A percentile compares a stretch with the other conserved stretches of the same genome.
phyloP scores from a whole-genome alignment of 768 basidiomycete genomes.

The Leucosporidium creatinivorum region DNA sequence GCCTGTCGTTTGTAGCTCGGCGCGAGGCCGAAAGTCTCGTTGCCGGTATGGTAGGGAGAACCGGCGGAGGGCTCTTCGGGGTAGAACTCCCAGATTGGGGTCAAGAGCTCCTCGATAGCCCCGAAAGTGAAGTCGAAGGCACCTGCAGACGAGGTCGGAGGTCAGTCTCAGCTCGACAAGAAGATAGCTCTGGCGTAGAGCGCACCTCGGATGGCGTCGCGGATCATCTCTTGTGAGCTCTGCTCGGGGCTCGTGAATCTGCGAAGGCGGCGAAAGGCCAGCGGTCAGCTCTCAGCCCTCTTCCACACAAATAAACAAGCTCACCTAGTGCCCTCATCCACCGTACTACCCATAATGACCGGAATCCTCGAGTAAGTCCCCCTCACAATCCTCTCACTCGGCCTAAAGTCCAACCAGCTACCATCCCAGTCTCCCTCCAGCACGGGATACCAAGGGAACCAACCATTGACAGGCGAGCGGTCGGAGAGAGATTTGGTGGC shows the following conservation, averaged over 20 bases:
- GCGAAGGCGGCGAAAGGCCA: too few relatives aligned
- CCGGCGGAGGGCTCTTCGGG: constrained; percentile 47
- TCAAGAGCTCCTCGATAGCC: constrained; percentile 23
- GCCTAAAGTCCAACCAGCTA: constrained; percentile 27
- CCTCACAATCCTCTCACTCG: constrained; percentile 18
- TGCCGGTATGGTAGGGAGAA: constrained; percentile 49
- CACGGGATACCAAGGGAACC: constrained; percentile 29
- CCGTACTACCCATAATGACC: constrained; percentile 23
- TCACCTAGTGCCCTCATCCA: constrained; percentile 30
- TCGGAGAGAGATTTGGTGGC: constrained; percentile 9
- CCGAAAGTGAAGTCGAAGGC: constrained; percentile 30
- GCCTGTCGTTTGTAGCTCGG: constrained; percentile 45
- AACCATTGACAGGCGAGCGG: constrained; percentile 9
- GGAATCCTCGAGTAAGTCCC: constrained; percentile 24
- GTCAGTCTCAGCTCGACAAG: too few relatives aligned
- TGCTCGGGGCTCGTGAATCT: not conserved
- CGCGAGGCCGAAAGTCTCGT: constrained; percentile 47
- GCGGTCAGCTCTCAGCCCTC: not conserved
- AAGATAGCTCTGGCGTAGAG: too few relatives aligned
- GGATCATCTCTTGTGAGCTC: not conserved
- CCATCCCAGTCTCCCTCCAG: constrained; percentile 26
- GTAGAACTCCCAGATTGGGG: constrained; percentile 41
- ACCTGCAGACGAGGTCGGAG: not conserved
- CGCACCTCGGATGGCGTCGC: not conserved
- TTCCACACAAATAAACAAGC: not conserved